Evolutionary conservation across 2,329 filamentous ascomycete genomes (phyloP).

Genomic region (Fusarium goolgardi): DNA sequence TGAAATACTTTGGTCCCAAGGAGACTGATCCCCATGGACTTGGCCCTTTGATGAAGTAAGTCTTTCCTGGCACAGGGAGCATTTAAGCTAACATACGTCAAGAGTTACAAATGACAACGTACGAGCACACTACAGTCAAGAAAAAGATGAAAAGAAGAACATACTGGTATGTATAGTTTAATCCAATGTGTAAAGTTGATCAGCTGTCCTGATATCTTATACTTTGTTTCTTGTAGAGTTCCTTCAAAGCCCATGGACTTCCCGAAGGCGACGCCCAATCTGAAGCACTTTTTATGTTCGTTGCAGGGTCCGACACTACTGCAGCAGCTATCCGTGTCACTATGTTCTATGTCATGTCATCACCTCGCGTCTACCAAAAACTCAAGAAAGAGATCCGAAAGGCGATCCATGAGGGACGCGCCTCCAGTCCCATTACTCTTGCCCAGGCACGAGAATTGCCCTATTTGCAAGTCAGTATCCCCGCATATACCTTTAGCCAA

Average conservation of each 20-base stretch:
- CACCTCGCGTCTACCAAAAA: background rate
- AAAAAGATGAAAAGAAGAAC: background rate
- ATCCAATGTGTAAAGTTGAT: rapidly evolving
- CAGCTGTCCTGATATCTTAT: rapidly evolving
- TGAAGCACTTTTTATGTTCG: background rate
- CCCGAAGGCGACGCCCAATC: background rate
- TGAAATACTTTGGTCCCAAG: background rate
- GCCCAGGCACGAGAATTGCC: background rate
- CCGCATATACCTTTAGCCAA: rapidly evolving
- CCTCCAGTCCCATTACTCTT: background rate
- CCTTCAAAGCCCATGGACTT: background rate
- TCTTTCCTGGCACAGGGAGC: too few species aligned
- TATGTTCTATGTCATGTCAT: slow-evolving; percentile 2
- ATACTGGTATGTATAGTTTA: background rate
- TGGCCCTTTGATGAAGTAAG: slow-evolving; percentile 5
- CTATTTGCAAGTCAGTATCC: background rate
- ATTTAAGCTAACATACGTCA: background rate
- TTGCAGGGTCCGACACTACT: slow-evolving; percentile 11
- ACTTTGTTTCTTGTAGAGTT: background rate
- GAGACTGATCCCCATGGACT: background rate
- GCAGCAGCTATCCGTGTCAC: background rate
- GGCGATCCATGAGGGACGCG: background rate
- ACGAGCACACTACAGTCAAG: background rate
- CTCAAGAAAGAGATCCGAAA: slow-evolving; percentile 6
- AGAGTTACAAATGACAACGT: slow-evolving; percentile 14